These are phyloP conservation scores for Paecilomyces sp. DNA, from an alignment of 2,329 filamentous ascomycete species.

Conservation along the genomic window DNA sequence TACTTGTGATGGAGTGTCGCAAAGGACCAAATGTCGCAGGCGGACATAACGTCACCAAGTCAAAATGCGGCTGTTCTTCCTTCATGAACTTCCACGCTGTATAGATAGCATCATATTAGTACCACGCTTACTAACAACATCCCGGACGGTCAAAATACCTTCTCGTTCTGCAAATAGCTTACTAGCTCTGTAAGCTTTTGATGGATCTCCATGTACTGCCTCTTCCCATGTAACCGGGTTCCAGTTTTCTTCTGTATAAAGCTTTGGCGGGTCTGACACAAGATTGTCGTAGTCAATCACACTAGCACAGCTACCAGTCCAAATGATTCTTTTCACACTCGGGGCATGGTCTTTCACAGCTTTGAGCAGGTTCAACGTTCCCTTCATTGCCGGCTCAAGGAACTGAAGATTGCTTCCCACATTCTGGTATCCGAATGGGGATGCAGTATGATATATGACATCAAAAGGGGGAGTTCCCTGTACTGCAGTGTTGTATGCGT, in stretches of 20 bases:
- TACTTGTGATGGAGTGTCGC: conserved; percentile 27
- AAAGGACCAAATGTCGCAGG: conserved; percentile 41
- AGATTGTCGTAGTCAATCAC: conserved; percentile 7
- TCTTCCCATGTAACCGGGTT: conserved; percentile 24
- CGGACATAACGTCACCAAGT: conserved; percentile 39
- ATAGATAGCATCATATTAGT: not conserved
- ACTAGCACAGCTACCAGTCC: conserved; percentile 6
- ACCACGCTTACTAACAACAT: not conserved
- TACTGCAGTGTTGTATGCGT: conserved; percentile 2
- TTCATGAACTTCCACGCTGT: conserved; percentile 25
- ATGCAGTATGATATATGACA: conserved; percentile 4
- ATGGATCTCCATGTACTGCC: conserved; percentile 6
- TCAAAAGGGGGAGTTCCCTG: conserved; percentile 1
- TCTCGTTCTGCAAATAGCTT: conserved; percentile 25
- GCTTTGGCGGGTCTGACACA: conserved; percentile 1
- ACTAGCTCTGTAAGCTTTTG: conserved; percentile 21
- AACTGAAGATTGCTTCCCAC: conserved; percentile 2
- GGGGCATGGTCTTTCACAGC: conserved; percentile 7
- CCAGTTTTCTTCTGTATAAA: conserved; percentile 21
- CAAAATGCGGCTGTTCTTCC: conserved; percentile 29
- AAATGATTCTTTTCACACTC: conserved; percentile 6
- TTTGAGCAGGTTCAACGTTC: conserved; percentile 2
- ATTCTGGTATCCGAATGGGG: conserved; percentile 1
- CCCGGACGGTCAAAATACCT: conserved; percentile 3
- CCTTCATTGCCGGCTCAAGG: conserved; percentile 3